phyloP scores from a whole-genome alignment of 2,329 filamentous ascomycete species.

The Metarhizium rileyi region DNA sequence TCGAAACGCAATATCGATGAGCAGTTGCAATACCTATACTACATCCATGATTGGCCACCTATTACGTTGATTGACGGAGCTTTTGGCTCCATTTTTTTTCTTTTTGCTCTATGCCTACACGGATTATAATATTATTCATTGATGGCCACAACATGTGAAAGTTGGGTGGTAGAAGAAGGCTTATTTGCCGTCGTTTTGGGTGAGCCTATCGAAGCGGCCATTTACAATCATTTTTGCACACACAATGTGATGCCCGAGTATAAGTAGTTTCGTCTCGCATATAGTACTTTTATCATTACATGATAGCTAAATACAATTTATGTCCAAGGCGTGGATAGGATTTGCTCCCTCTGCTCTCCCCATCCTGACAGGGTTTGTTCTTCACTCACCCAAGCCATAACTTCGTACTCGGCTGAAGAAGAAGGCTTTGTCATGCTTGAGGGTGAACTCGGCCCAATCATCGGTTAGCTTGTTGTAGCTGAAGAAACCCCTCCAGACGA shows the following conservation, averaged over 20 bases:
- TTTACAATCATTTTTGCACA: too few species aligned
- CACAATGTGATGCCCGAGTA: too few species aligned
- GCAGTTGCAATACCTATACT: background rate
- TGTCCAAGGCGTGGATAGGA: too few species aligned
- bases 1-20: background rate
- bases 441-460: conserved; percentile 74
- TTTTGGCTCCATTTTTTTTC: too few species aligned
- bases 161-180: background rate
- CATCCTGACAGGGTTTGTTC: background rate
- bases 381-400: conserved; percentile 39
- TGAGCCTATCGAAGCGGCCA: background rate
- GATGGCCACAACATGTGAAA: background rate
- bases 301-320: background rate
- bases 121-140: too few species aligned
- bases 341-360: background rate
- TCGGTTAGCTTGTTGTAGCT: conserved; percentile 84
- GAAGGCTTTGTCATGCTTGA: conserved; percentile 55
- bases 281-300: background rate
- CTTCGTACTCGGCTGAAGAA: conserved; percentile 59
- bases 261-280: background rate
- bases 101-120: too few species aligned
- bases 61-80: too few species aligned
- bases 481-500: conserved; percentile 84
- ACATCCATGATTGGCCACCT: too few species aligned
- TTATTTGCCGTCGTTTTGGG: background rate